Evolutionary conservation across 2,329 filamentous ascomycete genomes (phyloP), one percentile per base, ranked within the genome.

Genomic region (Alternaria arborescens): DNA sequence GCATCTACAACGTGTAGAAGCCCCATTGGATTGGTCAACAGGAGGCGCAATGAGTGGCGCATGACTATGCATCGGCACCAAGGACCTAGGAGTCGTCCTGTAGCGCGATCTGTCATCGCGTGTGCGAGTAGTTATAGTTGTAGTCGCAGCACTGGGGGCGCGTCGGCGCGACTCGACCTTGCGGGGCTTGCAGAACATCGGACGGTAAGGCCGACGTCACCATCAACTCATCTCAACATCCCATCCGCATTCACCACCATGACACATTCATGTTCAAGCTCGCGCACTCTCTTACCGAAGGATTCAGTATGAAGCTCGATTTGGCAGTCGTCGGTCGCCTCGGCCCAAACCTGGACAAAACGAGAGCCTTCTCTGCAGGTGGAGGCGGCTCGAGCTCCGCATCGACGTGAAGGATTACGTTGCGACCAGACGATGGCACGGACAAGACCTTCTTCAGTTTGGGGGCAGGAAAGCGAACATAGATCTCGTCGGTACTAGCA

Each of bases 361-460:
- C 88, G 30, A 85, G 80, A 43, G 84, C 92, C 12, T 80, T 83
- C 1, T 81, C 86, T 4, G 85, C 89, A 62, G 90, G 89, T 58
- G 86, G 88, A 48, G 90, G 89, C 1, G 88, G 88, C 42, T 91
- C 91, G 59, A 82, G 81, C 57, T 82, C 80, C 65, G 83, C 90
- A 1, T 88, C 88, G 0, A 91, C 90, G 0, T 89, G 85, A 58
- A 91, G 89, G 73, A 82, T 87, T 44, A 81, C 78, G 5, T 80
- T 80, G 5, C 79, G 76, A 54, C 71, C 80, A 3, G 66, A 77
- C 16, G 80, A 87, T 68, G 87, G 85, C 30, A 79, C 80, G 43
- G 79, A 83, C 1, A 82, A 81, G 65, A 79, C 82, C 20, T 93
- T 86, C 71, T 94, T 94, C n/a, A n/a, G n/a, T n/a, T n/a, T n/a